Conservation (phyloP, 148 eudicot genomes). For the Amaranthus palmeri region DNA sequence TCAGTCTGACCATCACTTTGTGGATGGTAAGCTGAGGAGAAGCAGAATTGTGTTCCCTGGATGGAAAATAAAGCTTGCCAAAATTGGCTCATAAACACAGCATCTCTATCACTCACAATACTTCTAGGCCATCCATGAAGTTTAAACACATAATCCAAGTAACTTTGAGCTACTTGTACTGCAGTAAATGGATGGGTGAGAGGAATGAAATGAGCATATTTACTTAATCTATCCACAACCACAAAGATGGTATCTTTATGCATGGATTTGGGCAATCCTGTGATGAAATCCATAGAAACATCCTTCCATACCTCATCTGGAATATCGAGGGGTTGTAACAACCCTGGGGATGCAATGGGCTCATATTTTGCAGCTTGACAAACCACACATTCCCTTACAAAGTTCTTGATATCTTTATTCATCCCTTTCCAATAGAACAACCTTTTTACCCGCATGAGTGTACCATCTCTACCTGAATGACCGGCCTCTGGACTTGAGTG, state of each 20-base stretch:
- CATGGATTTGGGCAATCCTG: background rate
- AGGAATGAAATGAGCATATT: too few species aligned
- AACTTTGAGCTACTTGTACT: too few species aligned
- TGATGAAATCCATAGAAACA: constrained; percentile 1
- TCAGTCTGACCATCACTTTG: constrained; percentile 9
- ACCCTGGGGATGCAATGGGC: background rate
- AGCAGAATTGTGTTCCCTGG: background rate
- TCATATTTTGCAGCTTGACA: background rate
- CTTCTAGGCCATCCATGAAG: background rate
- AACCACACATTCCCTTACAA: background rate
- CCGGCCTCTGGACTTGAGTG: background rate
- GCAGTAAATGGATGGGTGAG: too few species aligned
- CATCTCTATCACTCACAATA: background rate
- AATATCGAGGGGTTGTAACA: background rate
- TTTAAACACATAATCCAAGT: background rate
- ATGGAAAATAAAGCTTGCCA: background rate
- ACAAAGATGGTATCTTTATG: background rate
- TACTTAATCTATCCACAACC: background rate
- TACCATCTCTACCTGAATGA: background rate
- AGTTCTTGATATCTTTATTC: background rate
- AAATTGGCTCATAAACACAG: background rate
- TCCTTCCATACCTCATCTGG: background rate
- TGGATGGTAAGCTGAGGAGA: constrained; percentile 13
- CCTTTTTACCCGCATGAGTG: background rate
- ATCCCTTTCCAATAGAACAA: constrained; percentile 1